A percentile compares a stretch with the other conserved stretches of the same genome.
Conservation (phyloP, 164 flowering plant species). For the Tinospora cordifolia region DNA sequence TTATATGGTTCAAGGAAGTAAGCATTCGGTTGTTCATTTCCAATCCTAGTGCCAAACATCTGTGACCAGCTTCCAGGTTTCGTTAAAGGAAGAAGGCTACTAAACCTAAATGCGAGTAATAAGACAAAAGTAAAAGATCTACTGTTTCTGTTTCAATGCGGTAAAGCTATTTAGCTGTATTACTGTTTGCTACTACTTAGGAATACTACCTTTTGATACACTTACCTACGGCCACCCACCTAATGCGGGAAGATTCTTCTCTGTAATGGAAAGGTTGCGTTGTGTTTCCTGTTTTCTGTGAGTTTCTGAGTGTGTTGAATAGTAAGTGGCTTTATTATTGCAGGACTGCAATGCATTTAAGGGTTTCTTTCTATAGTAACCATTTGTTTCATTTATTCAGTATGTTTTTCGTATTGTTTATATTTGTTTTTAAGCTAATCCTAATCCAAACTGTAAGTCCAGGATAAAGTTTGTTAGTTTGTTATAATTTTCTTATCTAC, state of each 20-base stretch:
- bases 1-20: background rate
- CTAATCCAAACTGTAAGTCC: background rate
- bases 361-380: background rate
- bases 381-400: background rate
- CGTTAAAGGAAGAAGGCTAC: background rate
- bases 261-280: background rate
- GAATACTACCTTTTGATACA: constrained; percentile 7
- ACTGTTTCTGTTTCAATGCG: constrained; percentile 1
- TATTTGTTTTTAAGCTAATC: background rate
- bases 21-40: background rate
- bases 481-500: background rate
- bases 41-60: background rate
- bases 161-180: background rate
- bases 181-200: background rate
- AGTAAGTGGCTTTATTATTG: constrained; percentile 1
- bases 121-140: background rate
- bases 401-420: background rate
- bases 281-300: background rate
- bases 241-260: background rate
- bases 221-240: background rate
- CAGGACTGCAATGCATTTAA: background rate
- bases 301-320: background rate
- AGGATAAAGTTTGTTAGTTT: background rate
- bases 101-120: background rate
- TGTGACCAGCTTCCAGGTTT: background rate